A percentile compares a stretch with the other conserved stretches of the same genome.
Conservation (phyloP, 352 stramenopile genomes). For the Phytophthora aleatoria region DNA sequence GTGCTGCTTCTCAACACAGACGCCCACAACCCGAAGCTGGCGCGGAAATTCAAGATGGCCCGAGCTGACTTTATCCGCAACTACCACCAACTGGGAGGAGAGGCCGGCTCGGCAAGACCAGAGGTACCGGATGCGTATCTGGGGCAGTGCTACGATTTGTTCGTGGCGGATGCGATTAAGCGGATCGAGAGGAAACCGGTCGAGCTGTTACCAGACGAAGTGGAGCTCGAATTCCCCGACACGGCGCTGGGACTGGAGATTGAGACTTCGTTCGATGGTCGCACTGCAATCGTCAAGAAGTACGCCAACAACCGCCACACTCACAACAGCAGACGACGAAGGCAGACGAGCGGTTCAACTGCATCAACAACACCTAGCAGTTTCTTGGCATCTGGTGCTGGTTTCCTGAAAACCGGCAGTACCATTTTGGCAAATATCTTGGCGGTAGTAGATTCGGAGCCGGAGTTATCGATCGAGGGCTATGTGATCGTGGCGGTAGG, state of each 20-base stretch:
- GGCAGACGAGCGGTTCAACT: conserved; percentile 19
- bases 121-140: conserved; percentile 57
- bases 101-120: conserved; percentile 30
- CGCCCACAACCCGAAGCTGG: conserved; percentile 71
- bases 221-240: conserved; percentile 72
- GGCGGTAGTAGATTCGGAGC: conserved; percentile 23
- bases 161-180: conserved; percentile 59
- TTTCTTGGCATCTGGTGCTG: conserved; percentile 25
- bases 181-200: conserved; percentile 58
- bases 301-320: conserved; percentile 52
- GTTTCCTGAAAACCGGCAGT: conserved; percentile 31
- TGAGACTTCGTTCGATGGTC: conserved; percentile 78
- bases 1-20: conserved; percentile 83
- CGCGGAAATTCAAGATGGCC: conserved; percentile 74
- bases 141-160: conserved; percentile 68
- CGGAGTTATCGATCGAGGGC: conserved; percentile 42
- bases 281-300: conserved; percentile 67
- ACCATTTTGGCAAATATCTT: conserved; percentile 30
- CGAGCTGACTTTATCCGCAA: conserved; percentile 79
- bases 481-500: conserved; percentile 78
- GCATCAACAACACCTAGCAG: conserved; percentile 15
- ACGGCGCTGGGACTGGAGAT: conserved; percentile 67
- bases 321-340: conserved; percentile 41
- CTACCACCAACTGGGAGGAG: conserved; percentile 56
- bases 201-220: conserved; percentile 52